Percentiles rank a stretch among this genome's conserved stretches.
phyloP scores from a whole-genome alignment of 1,284 basidiomycete genomes.

The Cystobasidium pallidum region DNA sequence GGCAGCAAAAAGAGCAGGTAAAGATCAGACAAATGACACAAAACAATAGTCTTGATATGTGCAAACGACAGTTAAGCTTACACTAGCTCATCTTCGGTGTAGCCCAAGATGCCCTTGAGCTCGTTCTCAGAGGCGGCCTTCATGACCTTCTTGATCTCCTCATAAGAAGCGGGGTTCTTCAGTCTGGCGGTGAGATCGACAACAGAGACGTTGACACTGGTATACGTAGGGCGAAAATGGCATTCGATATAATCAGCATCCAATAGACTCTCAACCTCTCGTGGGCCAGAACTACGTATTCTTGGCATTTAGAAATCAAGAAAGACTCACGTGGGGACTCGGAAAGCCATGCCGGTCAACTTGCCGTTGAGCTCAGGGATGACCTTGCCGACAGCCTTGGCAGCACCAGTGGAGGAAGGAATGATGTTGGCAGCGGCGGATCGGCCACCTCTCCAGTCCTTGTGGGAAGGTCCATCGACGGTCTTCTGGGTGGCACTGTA shows the following conservation, averaged over 20 bases:
- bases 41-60: not conserved
- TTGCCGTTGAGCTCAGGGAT: constrained; percentile 97
- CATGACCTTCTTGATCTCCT: constrained; percentile 86
- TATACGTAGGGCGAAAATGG: too few relatives aligned
- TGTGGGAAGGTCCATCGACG: constrained; percentile 92
- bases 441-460: constrained; percentile 90
- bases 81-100: constrained; percentile 94
- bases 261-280: too few relatives aligned
- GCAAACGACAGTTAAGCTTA: not conserved
- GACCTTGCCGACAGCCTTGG: constrained; percentile 85
- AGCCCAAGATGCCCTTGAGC: constrained; percentile 81
- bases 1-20: not conserved
- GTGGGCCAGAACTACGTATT: too few relatives aligned
- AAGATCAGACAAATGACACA: not conserved
- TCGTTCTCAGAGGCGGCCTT: constrained; percentile 77
- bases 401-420: constrained; percentile 97
- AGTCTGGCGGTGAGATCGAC: constrained; percentile 95
- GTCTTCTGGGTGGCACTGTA: constrained; percentile 99
- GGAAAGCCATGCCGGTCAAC: constrained; percentile 64
- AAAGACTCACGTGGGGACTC: constrained; percentile 76
- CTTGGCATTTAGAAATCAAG: too few relatives aligned
- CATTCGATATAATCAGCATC: too few relatives aligned
- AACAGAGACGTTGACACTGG: constrained; percentile 78
- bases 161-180: constrained; percentile 83
- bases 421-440: constrained; percentile 98